These are phyloP conservation scores for Gloeopeniophorella convolvens DNA, from an alignment of 768 basidiomycete genomes.

Conservation along the genomic window DNA sequence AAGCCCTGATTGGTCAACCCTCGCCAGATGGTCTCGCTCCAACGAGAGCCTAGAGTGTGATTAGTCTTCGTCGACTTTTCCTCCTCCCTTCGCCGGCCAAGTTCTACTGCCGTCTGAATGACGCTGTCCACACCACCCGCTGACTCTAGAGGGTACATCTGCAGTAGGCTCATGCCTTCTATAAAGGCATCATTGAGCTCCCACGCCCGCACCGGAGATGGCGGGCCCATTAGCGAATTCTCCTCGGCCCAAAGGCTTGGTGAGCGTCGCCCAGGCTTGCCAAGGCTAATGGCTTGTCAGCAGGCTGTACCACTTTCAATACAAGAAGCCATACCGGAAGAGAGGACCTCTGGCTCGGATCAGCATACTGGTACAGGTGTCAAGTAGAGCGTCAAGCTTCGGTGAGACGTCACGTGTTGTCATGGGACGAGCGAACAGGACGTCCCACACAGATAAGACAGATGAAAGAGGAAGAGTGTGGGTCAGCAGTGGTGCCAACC, in stretches of 20 bases:
- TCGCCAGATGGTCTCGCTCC: slow-evolving; percentile 60
- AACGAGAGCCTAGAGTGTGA: slow-evolving; percentile 46
- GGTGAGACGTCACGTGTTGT: slow-evolving; percentile 46
- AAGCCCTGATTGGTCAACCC: slow-evolving; percentile 52
- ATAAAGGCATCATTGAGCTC: slow-evolving; percentile 59
- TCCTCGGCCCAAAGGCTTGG: slow-evolving; percentile 53
- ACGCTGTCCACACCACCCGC: slow-evolving; percentile 68
- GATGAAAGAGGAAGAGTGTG: slow-evolving; percentile 64
- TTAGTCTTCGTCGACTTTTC: slow-evolving; percentile 30
- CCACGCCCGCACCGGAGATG: slow-evolving; percentile 41
- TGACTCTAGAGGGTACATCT: slow-evolving; percentile 54
- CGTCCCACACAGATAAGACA: slow-evolving; percentile 63
- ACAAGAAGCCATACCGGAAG: slow-evolving; percentile 39
- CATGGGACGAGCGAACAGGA: slow-evolving; percentile 53
- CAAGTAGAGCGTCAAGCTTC: slow-evolving; percentile 63
- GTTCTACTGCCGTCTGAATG: slow-evolving; percentile 59
- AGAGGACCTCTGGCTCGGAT: slow-evolving; percentile 48
- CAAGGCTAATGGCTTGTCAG: slow-evolving; percentile 37
- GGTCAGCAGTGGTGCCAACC: slow-evolving; percentile 65
- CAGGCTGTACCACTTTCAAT: not conserved
- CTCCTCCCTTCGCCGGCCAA: slow-evolving; percentile 45
- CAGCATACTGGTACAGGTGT: slow-evolving; percentile 66
- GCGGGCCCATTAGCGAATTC: slow-evolving; percentile 29
- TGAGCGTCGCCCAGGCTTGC: slow-evolving; percentile 37
- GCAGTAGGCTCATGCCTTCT: slow-evolving; percentile 59